phyloP scores from a whole-genome alignment of 2,329 filamentous ascomycete species.

The Endoconidiophora laricicola region DNA sequence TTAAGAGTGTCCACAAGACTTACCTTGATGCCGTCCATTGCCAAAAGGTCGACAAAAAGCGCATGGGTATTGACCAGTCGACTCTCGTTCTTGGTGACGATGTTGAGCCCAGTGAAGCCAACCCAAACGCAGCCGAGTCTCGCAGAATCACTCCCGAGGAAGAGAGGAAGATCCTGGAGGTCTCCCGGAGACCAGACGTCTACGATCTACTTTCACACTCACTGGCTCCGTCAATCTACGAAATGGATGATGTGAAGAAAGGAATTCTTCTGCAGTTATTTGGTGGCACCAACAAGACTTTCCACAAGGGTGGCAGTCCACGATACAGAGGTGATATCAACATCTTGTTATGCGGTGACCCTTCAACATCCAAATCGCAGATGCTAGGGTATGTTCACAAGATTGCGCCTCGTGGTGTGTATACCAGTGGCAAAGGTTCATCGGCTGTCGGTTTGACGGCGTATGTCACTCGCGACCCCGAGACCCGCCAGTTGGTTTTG shows the following conservation, averaged over 20 bases:
- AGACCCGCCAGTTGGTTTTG: slow-evolving; percentile 63
- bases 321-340: slow-evolving; percentile 97
- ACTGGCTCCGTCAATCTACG: slow-evolving; percentile 85
- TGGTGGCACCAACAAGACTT: slow-evolving; percentile 94
- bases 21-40: slow-evolving; percentile 92
- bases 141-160: slow-evolving; percentile 75
- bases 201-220: slow-evolving; percentile 87
- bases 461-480: slow-evolving; percentile 65
- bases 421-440: slow-evolving; percentile 67
- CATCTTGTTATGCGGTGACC: slow-evolving; percentile 87
- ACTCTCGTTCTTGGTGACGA: slow-evolving; percentile 60
- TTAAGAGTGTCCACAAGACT: slow-evolving; percentile 96
- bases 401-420: slow-evolving; percentile 78
- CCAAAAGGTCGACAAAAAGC: slow-evolving; percentile 90
- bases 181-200: slow-evolving; percentile 64
- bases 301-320: slow-evolving; percentile 88
- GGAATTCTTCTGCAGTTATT: slow-evolving; percentile 93
- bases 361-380: slow-evolving; percentile 92
- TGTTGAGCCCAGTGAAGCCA: slow-evolving; percentile 30
- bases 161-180: slow-evolving; percentile 72
- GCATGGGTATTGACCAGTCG: slow-evolving; percentile 77
- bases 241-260: slow-evolving; percentile 98
- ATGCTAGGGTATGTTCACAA: slow-evolving; percentile 90
- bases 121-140: slow-evolving; percentile 34
- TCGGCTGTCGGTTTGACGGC: slow-evolving; percentile 70